Percentiles rank a stretch among this genome's conserved stretches.
phyloP scores from a whole-genome alignment of 2,329 filamentous ascomycete genomes.

The Massarina eburnea region DNA sequence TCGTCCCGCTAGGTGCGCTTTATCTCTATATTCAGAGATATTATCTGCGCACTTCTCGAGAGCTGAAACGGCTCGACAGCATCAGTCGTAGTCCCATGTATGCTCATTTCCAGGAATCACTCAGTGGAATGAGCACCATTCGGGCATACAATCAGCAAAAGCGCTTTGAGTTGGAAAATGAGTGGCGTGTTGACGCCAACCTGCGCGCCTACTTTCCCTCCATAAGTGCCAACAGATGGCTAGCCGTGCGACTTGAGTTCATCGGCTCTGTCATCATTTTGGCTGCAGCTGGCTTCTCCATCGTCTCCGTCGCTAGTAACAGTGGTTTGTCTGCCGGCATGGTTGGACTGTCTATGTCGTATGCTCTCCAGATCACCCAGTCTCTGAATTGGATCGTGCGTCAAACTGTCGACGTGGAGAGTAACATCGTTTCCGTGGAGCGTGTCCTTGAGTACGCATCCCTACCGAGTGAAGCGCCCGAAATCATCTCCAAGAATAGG shows the following conservation, averaged over 20 bases:
- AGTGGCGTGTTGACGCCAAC: conserved; percentile 96
- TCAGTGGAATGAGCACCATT: conserved; percentile 92
- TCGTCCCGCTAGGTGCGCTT: conserved; percentile 75
- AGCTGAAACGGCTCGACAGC: conserved; percentile 93
- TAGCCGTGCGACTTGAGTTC: conserved; percentile 92
- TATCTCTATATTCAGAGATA: conserved; percentile 97
- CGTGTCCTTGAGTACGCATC: conserved; percentile 93
- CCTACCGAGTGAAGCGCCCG: conserved; percentile 89
- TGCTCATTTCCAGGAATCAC: conserved; percentile 96
- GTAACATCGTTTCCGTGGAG: conserved; percentile 99
- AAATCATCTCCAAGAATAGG: conserved; percentile 84
- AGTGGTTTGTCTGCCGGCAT: conserved; percentile 67
- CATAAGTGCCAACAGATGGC: conserved; percentile 86
- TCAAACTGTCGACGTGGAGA: conserved; percentile 99
- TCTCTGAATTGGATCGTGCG: conserved; percentile 99
- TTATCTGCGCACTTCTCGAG: conserved; percentile 92
- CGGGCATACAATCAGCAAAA: conserved; percentile 88
- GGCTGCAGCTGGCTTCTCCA: conserved; percentile 76
- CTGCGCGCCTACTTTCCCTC: conserved; percentile 93
- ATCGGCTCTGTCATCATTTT: conserved; percentile 94
- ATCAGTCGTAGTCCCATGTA: conserved; percentile 95
- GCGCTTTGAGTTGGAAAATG: conserved; percentile 88
- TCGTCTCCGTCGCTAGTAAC: conserved; percentile 74
- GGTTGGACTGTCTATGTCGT: conserved; percentile 95
- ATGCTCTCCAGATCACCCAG: conserved; percentile 94